Conservation (phyloP, 306 rosid genomes). For the Arachis hypogaea region DNA sequence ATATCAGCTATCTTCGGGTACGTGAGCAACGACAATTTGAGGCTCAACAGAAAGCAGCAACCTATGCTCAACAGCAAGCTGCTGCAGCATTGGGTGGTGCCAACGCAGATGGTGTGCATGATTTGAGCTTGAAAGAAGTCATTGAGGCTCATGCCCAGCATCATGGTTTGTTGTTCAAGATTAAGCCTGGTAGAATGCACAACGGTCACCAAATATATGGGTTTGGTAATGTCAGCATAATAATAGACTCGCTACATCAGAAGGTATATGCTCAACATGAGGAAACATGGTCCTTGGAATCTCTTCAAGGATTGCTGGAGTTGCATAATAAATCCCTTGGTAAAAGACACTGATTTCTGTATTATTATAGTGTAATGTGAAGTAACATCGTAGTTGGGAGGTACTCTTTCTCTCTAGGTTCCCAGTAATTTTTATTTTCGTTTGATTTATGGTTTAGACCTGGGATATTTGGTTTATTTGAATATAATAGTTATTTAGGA, state of each 20-base stretch:
- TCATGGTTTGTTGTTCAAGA: constrained; percentile 70
- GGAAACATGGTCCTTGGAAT: constrained; percentile 69
- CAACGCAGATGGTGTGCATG: constrained; percentile 58
- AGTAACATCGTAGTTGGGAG: constrained; percentile 33
- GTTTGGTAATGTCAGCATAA: constrained; percentile 77
- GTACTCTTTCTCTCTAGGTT: constrained; percentile 32
- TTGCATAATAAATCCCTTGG: constrained; percentile 59
- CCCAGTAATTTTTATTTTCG: not conserved
- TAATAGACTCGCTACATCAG: constrained; percentile 67
- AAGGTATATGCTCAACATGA: constrained; percentile 76
- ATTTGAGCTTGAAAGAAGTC: constrained; percentile 86
- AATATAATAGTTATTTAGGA: not conserved
- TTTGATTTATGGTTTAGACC: constrained; percentile 10
- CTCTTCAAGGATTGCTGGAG: constrained; percentile 74
- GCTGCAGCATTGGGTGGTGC: constrained; percentile 59
- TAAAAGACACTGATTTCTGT: constrained; percentile 44
- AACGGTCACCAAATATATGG: constrained; percentile 85
- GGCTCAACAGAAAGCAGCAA: constrained; percentile 85
- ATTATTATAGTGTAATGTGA: constrained; percentile 11
- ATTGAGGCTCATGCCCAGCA: constrained; percentile 81
- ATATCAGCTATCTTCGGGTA: constrained; percentile 69
- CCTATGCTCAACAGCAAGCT: constrained; percentile 67
- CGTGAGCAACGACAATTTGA: constrained; percentile 92
- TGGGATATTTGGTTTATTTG: not conserved
- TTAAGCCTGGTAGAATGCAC: constrained; percentile 79